Evolutionary conservation across 78 protist genomes (phyloP).

Genomic region (Protostelium mycophagum): DNA sequence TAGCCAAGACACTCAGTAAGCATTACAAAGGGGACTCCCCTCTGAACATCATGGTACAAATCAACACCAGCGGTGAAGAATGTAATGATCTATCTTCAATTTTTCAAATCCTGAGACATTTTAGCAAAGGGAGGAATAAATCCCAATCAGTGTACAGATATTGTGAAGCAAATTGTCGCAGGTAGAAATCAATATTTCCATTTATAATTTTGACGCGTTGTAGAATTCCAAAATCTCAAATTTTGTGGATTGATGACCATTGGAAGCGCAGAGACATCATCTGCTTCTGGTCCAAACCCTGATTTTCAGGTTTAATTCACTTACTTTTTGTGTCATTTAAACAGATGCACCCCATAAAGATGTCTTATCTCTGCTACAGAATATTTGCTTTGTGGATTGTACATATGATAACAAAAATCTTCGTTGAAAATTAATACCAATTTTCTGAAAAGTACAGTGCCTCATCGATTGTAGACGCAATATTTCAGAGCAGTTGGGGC

Average conservation of each 20-base stretch:
- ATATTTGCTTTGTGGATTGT: not conserved
- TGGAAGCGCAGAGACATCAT: slow-evolving; percentile 39
- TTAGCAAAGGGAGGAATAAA: slow-evolving; percentile 46
- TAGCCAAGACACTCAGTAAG: not conserved
- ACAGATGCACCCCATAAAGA: no score
- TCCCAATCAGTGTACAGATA: slow-evolving; percentile 11
- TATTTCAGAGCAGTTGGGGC: slow-evolving; percentile 3
- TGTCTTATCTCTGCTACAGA: not conserved
- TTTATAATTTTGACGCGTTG: not conserved
- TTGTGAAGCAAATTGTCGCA: slow-evolving; percentile 13
- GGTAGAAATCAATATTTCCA: slow-evolving; percentile 6
- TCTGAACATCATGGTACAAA: slow-evolving; percentile 51
- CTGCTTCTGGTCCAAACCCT: slow-evolving; percentile 14
- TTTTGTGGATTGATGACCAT: slow-evolving; percentile 58
- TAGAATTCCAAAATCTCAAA: slow-evolving; percentile 1
- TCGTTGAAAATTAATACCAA: not conserved
- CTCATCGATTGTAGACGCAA: slow-evolving; percentile 15
- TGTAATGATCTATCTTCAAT: not conserved
- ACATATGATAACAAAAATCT: not conserved
- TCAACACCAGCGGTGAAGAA: slow-evolving; percentile 53
- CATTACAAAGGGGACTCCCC: not conserved
- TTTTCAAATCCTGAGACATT: not conserved
- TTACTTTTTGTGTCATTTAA: not conserved
- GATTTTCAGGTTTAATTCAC: slow-evolving; percentile 25
- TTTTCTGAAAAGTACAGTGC: slow-evolving; percentile 1